Base-by-base conservation (phyloP, 1,284 basidiomycete species). In the Chalciporus sp. region DNA sequence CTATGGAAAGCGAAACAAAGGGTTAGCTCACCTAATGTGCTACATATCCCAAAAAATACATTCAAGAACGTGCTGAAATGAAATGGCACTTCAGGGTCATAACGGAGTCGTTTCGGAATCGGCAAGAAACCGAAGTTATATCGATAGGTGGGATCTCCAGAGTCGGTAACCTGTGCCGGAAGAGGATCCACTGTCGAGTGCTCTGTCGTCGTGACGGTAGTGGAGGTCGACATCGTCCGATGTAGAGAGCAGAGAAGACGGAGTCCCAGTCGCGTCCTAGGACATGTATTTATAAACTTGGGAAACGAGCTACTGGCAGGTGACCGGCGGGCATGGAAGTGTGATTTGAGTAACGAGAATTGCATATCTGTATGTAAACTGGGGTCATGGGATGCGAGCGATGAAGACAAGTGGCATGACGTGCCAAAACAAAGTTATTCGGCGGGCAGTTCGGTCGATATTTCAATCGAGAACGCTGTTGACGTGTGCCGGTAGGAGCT, bases 21-120 rank as follows among this genome's bases (percentile, higher is more conserved):
- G 12, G 14, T 14, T 10, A 4, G 61, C 82, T 61, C 57, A 84
- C 81, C 74, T 55, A 88, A 83, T 19, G 86, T 88, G 59, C 81
- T 82, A n/a, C 79, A 81, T 48, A 86, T 69, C 4, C 84, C 86
- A 65, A 90, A 89, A 2, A 81, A 74, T 16, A 77, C 65, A 55
- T 89, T 89, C 60, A 89, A 69, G 37, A 77, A 55, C 41, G 82
- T 51, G 0, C 83, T 82, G 65, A 87, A 90, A 45, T 80, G 71
- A 42, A 81, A 81, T 1, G 83, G 82, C 42, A 72, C 74, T 4
- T 76, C 65, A 7, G 82, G 80, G 69, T 88, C 75, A 66, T 86
- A 84, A 42, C 81, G 81, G 14, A 87, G 75, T 46, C 75, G 71
- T 53, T 66, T 70, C 0, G 87, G 88, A 27, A 90, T 86, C 0